Evolutionary conservation across 441 rosid genomes (phyloP), one percentile per base, ranked within the genome.

Genomic region (Arabidopsis lyrata): DNA sequence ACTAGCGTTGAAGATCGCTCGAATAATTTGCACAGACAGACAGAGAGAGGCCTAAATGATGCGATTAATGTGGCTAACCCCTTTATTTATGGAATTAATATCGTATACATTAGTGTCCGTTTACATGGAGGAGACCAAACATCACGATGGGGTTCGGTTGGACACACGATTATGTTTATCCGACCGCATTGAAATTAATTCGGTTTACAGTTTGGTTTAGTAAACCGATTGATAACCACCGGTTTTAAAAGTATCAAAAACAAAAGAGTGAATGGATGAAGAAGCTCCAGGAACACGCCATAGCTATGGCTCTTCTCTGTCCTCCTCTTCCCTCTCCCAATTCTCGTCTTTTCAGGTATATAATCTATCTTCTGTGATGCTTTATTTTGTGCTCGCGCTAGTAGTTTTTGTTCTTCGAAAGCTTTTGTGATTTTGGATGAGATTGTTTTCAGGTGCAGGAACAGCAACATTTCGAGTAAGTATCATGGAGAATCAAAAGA

Each of bases 261-360:
- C 63, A 47, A 49, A 38, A 48, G 66, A 66, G 67, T 59, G 62
- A 70, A 81, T 63, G 85, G 87, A 82, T 84, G n/a, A 53, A 20
- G 74, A 55, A 22, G 78, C 74, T 67, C 42, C 8, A 50, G 48
- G 20, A 35, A 47, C 22, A 70, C 73, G 80, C 68, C 77, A 72
- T 72, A 61, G 54, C 75, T 31, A 74, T 87, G 91, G 85, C 79
- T 74, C 79, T 86, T 80, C 82, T 81, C 74, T 88, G 80, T 66
- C 65, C 79, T 36, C 80, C 76, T 42, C 68, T 80, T 55, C 56
- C 79, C n/a, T 35, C 70, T 73, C 52, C 83, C 6, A 61, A 52
- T 38, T 74, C 41, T 70, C 82, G 66, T 75, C 48, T 73, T 61
- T 72, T 76, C 82, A 78, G 85, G 96, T 92, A 5, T 57, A 0